Evolutionary conservation across 2,329 filamentous ascomycete species (phyloP), one percentile per base, ranked within the genome.

Genomic region (Amauroascus verrucosus): DNA sequence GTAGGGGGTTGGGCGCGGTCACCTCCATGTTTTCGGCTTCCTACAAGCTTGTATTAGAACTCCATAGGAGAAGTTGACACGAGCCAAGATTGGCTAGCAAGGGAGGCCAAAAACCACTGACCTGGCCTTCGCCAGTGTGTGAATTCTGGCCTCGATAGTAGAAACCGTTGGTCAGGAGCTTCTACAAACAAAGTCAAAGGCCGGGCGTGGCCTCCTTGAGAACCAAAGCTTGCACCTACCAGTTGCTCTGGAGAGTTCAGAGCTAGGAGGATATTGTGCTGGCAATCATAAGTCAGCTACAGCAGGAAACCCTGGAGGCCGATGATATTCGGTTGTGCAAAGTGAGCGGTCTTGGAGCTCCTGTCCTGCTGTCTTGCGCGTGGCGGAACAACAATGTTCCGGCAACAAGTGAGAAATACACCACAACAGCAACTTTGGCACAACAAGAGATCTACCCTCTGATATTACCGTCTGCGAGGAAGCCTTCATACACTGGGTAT

Each of bases 21-120:
- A 38, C n/a, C 32, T 69, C 65, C 65, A 68, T 70, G 14, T 35
- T 26, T 37, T n/a, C 6, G 22, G 16, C 13, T 16, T 24, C 24
- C 26, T 43, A 32, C 6, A 7, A 13, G 28, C 7, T 33, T 9
- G 16, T 20, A 24, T 20, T 6, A 45, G 30, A n/a, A n/a, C n/a
- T n/a, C n/a, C n/a, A n/a, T n/a, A n/a, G n/a, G n/a, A n/a, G n/a
- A n/a, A n/a, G n/a, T n/a, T n/a, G n/a, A n/a, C n/a, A n/a, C n/a
- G n/a, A n/a, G n/a, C n/a, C n/a, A n/a, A n/a, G n/a, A n/a, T n/a
- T n/a, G n/a, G n/a, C n/a, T 51, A 40, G 6, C 18, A 28, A 26
- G 26, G 24, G 22, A 16, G 28, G n/a, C 7, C 2, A 24, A 24
- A 37, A 48, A 22, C 1, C 2, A 14, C 18, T 22, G 18, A 48